These are phyloP conservation scores for Amaranthus palmeri DNA, from an alignment of 148 eudicot genomes.

Conservation along the genomic window DNA sequence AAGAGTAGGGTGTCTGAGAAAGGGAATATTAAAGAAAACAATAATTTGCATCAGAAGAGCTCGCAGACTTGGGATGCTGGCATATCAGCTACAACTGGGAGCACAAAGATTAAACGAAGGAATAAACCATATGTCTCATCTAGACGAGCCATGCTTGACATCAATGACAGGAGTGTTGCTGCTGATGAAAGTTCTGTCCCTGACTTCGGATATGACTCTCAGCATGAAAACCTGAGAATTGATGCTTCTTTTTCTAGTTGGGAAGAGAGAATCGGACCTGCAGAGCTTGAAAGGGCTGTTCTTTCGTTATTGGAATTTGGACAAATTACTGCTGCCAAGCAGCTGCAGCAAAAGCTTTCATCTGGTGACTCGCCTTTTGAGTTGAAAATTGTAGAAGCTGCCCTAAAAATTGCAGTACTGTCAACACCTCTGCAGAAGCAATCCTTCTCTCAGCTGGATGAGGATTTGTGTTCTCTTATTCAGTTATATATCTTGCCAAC, in stretches of 20 bases:
- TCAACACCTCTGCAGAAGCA: constrained; percentile 65
- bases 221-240: constrained; percentile 50
- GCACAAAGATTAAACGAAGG: constrained; percentile 61
- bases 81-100: constrained; percentile 34
- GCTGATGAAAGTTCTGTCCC: constrained; percentile 44
- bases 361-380: constrained; percentile 61
- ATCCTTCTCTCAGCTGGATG: constrained; percentile 51
- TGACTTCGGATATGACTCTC: constrained; percentile 39
- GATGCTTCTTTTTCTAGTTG: constrained; percentile 74
- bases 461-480: constrained; percentile 61
- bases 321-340: constrained; percentile 90
- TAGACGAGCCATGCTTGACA: constrained; percentile 47
- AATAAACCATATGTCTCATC: constrained; percentile 55
- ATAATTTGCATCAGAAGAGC: constrained; percentile 37
- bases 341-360: constrained; percentile 86
- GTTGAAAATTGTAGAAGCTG: constrained; percentile 61
- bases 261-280: constrained; percentile 92
- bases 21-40: constrained; percentile 49
- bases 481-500: constrained; percentile 46
- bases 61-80: constrained; percentile 46
- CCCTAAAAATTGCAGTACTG: constrained; percentile 73
- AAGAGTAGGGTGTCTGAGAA: constrained; percentile 44
- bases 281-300: constrained; percentile 89
- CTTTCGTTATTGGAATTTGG: constrained; percentile 93
- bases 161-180: constrained; percentile 44